phyloP scores from a whole-genome alignment of 2,329 filamentous ascomycete genomes.

The Ceratocystis harringtonii region DNA sequence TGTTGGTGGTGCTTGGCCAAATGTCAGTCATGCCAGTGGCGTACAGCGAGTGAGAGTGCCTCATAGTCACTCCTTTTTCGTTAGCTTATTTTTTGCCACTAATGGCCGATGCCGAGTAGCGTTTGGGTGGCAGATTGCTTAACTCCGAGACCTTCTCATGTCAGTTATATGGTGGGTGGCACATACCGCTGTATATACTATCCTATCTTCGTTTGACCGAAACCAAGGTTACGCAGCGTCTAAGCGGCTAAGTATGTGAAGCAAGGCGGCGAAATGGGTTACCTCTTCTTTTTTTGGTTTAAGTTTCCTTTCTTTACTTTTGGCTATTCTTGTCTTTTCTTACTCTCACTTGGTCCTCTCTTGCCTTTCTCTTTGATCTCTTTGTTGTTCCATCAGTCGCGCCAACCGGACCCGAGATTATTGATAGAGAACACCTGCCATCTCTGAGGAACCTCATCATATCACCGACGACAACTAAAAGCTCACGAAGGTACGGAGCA shows the following conservation, averaged over 20 bases:
- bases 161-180: not conserved
- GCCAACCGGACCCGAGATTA: not conserved
- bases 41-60: not conserved
- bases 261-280: not conserved
- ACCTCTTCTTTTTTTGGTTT: too few relatives aligned
- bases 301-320: too few relatives aligned
- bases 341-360: too few relatives aligned
- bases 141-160: not conserved
- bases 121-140: not conserved
- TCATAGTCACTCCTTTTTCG: not conserved
- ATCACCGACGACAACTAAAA: not conserved
- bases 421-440: not conserved
- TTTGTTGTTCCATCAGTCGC: not conserved
- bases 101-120: not conserved
- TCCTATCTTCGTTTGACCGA: too few relatives aligned
- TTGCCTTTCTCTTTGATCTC: not conserved
- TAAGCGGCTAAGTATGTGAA: not conserved
- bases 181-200: too few relatives aligned
- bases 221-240: not conserved
- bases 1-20: not conserved
- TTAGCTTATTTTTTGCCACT: not conserved
- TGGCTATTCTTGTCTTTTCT: too few relatives aligned
- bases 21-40: not conserved
- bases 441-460: not conserved
- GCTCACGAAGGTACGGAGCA: not conserved